Percentiles rank a stretch among this genome's conserved stretches.
Evolutionary conservation across 2,329 filamentous ascomycete species (phyloP).

Genomic region (Eutypella sp.): DNA sequence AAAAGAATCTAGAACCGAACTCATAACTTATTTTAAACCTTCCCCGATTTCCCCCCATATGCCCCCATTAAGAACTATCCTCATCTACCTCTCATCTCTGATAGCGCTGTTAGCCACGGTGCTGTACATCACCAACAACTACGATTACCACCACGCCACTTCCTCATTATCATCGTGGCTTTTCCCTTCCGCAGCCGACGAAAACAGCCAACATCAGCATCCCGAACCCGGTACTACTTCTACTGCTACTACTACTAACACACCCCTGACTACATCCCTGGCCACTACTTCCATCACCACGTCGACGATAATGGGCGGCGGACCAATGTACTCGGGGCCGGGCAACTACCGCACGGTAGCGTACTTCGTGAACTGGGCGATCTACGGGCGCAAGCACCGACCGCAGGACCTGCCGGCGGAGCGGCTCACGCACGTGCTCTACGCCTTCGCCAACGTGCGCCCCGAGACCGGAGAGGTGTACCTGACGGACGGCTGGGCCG

Average conservation of each 20-base stretch:
- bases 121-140: slow-evolving; percentile 13
- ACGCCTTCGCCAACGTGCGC: slow-evolving; percentile 83
- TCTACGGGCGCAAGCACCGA: slow-evolving; percentile 80
- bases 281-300: not conserved
- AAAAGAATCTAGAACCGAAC: not conserved
- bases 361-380: slow-evolving; percentile 78
- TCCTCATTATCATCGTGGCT: slow-evolving; percentile 1
- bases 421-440: slow-evolving; percentile 83
- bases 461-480: slow-evolving; percentile 77
- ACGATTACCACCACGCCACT: slow-evolving; percentile 2
- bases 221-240: not conserved
- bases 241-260: slow-evolving; percentile 2
- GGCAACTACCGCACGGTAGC: slow-evolving; percentile 64
- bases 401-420: slow-evolving; percentile 78
- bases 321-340: slow-evolving; percentile 32
- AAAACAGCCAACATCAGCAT: not conserved
- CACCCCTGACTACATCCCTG: not conserved
- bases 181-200: slow-evolving; percentile 1
- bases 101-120: slow-evolving; percentile 15
- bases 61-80: slow-evolving; percentile 6
- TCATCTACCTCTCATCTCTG: slow-evolving; percentile 13
- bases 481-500: slow-evolving; percentile 59
- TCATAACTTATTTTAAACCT: not conserved
- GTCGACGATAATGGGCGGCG: slow-evolving; percentile 36
- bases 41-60: not conserved